Percentiles rank a stretch among this genome's conserved stretches.
Evolutionary conservation across 768 basidiomycete species (phyloP).

Genomic region (Boletus rex-veris): DNA sequence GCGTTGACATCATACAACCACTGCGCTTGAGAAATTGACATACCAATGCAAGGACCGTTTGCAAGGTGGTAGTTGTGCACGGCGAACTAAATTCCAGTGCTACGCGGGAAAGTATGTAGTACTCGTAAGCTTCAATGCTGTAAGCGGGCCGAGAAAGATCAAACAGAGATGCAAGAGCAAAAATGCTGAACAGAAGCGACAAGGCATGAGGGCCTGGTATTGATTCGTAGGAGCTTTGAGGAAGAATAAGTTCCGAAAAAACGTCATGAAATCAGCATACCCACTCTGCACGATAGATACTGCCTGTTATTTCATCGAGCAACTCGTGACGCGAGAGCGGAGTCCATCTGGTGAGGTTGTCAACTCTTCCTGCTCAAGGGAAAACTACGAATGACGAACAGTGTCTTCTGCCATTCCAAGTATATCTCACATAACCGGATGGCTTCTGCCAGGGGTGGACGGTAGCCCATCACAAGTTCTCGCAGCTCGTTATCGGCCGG

Average conservation of each 20-base stretch:
- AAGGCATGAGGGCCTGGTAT: constrained; percentile 49
- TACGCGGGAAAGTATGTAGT: constrained; percentile 56
- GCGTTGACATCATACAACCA: constrained; percentile 6
- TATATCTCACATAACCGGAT: constrained; percentile 61
- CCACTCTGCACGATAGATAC: constrained; percentile 54
- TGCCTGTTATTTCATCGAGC: constrained; percentile 51
- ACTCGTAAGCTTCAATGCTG: constrained; percentile 55
- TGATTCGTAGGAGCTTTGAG: constrained; percentile 37
- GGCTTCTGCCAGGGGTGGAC: constrained; percentile 60
- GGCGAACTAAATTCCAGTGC: constrained; percentile 47
- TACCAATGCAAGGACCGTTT: constrained; percentile 55
- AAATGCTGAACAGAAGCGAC: constrained; percentile 60
- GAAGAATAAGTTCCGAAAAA: constrained; percentile 1
- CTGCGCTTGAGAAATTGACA: constrained; percentile 15
- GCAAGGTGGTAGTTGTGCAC: constrained; percentile 47
- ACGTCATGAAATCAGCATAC: constrained; percentile 9
- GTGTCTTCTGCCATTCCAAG: constrained; percentile 55
- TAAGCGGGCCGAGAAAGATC: constrained; percentile 48
- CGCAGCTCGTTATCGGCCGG: constrained; percentile 36
- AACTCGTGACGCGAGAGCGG: constrained; percentile 53
- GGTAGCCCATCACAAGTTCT: constrained; percentile 41
- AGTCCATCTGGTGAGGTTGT: constrained; percentile 41
- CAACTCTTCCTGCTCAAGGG: background rate
- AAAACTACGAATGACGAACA: constrained; percentile 39
- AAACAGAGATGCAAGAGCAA: constrained; percentile 64